Conservation (phyloP, 306 rosid species). For the Rosa persica region DNA sequence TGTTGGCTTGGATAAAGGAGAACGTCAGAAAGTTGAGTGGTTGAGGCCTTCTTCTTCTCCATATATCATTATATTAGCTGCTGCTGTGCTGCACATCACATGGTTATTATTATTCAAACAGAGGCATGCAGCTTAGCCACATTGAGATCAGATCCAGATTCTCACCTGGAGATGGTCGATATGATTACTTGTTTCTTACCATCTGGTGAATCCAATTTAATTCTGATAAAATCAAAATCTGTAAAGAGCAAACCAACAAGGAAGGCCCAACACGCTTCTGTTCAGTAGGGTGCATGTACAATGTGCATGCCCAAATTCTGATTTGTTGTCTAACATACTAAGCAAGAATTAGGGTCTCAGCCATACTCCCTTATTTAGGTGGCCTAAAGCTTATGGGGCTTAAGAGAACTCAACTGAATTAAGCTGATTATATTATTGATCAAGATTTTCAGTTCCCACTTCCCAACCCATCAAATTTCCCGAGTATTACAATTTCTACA, state of each 20-base stretch:
- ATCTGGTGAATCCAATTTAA: background rate
- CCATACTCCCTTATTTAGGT: too few relatives aligned
- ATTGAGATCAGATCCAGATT: background rate
- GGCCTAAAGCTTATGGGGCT: too few relatives aligned
- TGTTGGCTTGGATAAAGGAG: background rate
- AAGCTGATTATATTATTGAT: background rate
- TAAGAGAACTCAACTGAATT: background rate
- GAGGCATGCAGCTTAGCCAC: background rate
- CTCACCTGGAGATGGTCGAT: slow-evolving; percentile 2
- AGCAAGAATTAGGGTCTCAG: too few relatives aligned
- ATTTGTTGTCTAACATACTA: background rate
- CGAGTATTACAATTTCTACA: background rate
- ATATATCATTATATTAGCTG: background rate
- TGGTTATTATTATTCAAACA: background rate
- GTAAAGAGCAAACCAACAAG: background rate
- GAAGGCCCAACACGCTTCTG: slow-evolving; percentile 3
- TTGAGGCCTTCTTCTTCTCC: slow-evolving; percentile 1
- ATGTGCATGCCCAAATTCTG: background rate
- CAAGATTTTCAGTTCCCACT: background rate
- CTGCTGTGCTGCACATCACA: slow-evolving; percentile 12
- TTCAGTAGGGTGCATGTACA: background rate
- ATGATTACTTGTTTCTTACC: background rate
- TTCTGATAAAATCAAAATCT: background rate
- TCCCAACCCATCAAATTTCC: too few relatives aligned
- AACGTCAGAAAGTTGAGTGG: slow-evolving; percentile 2